Percentiles rank a stretch among this genome's conserved stretches.
Conservation (phyloP, 2,329 filamentous ascomycete species). For the Diplodia corticola region DNA sequence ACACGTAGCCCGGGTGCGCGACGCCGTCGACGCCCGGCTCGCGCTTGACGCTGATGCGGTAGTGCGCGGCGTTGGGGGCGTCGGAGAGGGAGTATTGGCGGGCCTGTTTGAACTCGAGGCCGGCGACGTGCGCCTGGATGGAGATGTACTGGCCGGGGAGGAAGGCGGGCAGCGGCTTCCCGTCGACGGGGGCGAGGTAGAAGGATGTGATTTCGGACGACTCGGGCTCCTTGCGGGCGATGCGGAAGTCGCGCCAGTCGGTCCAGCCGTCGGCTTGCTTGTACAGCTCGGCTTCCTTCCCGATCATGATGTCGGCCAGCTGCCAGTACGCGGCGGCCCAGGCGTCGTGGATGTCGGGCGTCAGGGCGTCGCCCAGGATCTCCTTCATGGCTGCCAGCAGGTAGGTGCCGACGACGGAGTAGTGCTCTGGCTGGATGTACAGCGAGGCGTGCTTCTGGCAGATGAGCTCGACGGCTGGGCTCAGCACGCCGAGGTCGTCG, state of each 20-base stretch:
- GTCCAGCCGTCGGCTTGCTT: conserved; percentile 62
- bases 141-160: conserved; percentile 73
- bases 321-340: conserved; percentile 74
- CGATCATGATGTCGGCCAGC: conserved; percentile 71
- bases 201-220: conserved; percentile 70
- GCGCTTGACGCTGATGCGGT: conserved; percentile 71
- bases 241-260: conserved; percentile 66
- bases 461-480: conserved; percentile 64
- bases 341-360: conserved; percentile 62
- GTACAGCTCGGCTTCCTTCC: conserved; percentile 65
- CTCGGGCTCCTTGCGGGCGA: conserved; percentile 65
- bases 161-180: conserved; percentile 61
- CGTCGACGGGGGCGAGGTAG: conserved; percentile 65
- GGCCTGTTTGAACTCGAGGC: conserved; percentile 59
- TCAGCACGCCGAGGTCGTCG: conserved; percentile 63
- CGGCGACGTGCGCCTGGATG: conserved; percentile 59
- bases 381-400: conserved; percentile 66
- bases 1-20: conserved; percentile 64
- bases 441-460: conserved; percentile 75
- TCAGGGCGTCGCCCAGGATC: conserved; percentile 67
- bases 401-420: conserved; percentile 68
- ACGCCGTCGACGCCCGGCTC: conserved; percentile 47
- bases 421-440: conserved; percentile 67
- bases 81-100: conserved; percentile 75
- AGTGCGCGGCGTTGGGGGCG: conserved; percentile 60